Conservation (phyloP, 176 grass and related monocot genomes). For the Poa pratensis region DNA sequence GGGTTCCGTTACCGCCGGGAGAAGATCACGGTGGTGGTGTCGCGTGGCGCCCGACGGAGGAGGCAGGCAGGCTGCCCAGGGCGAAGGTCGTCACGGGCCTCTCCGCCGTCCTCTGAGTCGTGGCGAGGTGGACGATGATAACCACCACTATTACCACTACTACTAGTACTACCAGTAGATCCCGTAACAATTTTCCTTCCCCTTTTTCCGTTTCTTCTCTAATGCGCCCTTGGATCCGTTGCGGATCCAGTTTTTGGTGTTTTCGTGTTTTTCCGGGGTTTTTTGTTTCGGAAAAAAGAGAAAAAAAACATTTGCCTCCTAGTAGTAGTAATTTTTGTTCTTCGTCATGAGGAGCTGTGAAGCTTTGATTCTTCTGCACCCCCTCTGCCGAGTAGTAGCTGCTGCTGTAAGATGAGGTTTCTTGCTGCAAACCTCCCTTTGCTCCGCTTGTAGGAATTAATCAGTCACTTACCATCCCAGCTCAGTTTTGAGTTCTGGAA, state of each 20-base stretch:
- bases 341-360: slow-evolving; percentile 40
- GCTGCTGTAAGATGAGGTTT: slow-evolving; percentile 30
- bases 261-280: slow-evolving; percentile 51
- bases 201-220: slow-evolving; percentile 34
- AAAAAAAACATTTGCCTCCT: slow-evolving; percentile 38
- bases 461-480: neutral
- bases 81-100: slow-evolving; percentile 75
- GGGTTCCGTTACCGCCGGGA: neutral
- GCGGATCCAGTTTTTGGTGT: slow-evolving; percentile 55
- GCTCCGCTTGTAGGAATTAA: slow-evolving; percentile 20
- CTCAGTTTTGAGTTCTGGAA: neutral
- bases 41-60: slow-evolving; percentile 55
- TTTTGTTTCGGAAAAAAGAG: slow-evolving; percentile 58
- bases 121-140: slow-evolving; percentile 48
- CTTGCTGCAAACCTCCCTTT: slow-evolving; percentile 6
- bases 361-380: slow-evolving; percentile 3
- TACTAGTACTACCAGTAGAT: neutral
- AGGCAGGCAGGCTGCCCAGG: slow-evolving; percentile 49
- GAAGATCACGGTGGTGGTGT: slow-evolving; percentile 72
- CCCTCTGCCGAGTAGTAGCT: no score
- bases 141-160: neutral
- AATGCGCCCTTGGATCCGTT: slow-evolving; percentile 47
- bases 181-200: neutral
- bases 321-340: slow-evolving; percentile 35
- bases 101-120: slow-evolving; percentile 74